Conservation (phyloP, 441 rosid genomes). For the Cnidoscolus chayamansa region DNA sequence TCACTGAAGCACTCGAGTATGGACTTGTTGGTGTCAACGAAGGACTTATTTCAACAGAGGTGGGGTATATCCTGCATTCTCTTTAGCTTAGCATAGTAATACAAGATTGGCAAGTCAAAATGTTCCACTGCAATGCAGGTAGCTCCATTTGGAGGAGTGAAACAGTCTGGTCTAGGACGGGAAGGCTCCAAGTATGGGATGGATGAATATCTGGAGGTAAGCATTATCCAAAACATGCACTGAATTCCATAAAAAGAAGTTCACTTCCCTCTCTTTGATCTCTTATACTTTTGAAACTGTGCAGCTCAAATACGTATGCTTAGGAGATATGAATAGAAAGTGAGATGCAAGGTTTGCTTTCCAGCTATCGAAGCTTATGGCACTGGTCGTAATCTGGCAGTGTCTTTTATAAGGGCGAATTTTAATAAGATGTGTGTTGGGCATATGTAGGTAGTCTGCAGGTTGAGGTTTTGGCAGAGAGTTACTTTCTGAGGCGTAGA, state of each 20-base stretch:
- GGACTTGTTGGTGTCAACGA: constrained; percentile 90
- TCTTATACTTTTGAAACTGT: not conserved
- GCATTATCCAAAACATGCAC: not conserved
- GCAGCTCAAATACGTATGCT: constrained; percentile 66
- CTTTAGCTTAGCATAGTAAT: constrained; percentile 5
- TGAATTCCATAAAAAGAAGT: not conserved
- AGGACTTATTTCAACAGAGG: constrained; percentile 81
- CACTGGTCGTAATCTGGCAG: not conserved
- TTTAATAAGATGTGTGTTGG: not conserved
- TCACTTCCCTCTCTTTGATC: not conserved
- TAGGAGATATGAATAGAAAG: constrained; percentile 71
- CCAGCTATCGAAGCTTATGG: not conserved
- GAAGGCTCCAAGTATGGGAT: constrained; percentile 97
- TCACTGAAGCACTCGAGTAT: constrained; percentile 48
- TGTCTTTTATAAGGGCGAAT: not conserved
- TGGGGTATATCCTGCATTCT: too few species aligned
- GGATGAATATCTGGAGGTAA: constrained; percentile 87
- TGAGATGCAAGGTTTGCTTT: constrained; percentile 24
- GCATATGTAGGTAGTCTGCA: not conserved
- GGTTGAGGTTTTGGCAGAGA: not conserved
- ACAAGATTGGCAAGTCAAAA: constrained; percentile 19
- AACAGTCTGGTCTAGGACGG: constrained; percentile 60
- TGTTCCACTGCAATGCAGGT: constrained; percentile 45
- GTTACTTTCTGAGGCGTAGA: not conserved
- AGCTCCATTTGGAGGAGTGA: constrained; percentile 96